A percentile compares a stretch with the other conserved stretches of the same genome.
Evolutionary conservation across 1,139 yeast genomes (phyloP).

Genomic region (Kurtzmaniella quercitrusa): DNA sequence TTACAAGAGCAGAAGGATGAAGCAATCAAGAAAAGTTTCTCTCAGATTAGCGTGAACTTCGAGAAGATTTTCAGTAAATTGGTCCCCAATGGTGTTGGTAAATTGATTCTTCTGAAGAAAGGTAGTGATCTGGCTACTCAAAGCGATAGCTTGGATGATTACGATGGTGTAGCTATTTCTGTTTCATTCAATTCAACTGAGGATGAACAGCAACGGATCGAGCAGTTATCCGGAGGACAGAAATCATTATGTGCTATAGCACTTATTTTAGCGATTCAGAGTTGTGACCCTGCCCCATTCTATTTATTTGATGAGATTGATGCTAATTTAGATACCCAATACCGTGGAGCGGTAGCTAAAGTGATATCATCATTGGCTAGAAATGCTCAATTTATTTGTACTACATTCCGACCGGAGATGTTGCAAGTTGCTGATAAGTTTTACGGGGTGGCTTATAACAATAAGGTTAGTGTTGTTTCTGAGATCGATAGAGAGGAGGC

Average conservation of each 20-base stretch:
- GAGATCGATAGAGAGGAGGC: constrained; percentile 75
- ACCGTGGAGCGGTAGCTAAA: constrained; percentile 82
- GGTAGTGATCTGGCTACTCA: constrained; percentile 12
- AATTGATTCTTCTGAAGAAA: constrained; percentile 59
- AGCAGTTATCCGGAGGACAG: constrained; percentile 94
- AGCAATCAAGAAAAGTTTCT: constrained; percentile 77
- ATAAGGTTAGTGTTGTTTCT: constrained; percentile 76
- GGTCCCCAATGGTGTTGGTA: constrained; percentile 83
- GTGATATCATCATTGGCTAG: constrained; percentile 62
- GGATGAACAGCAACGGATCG: constrained; percentile 84
- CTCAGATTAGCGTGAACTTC: constrained; percentile 72
- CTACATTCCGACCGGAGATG: constrained; percentile 94
- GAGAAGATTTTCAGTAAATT: constrained; percentile 69
- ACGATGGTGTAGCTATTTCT: constrained; percentile 77
- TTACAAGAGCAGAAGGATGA: constrained; percentile 76
- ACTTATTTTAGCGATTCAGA: constrained; percentile 86
- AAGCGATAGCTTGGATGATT: constrained; percentile 48
- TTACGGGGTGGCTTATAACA: constrained; percentile 81
- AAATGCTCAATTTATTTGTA: constrained; percentile 86
- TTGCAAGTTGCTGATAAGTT: constrained; percentile 80
- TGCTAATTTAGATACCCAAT: constrained; percentile 91
- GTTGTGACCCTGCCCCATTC: constrained; percentile 95
- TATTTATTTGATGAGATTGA: constrained; percentile 94
- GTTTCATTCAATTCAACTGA: constrained; percentile 87
- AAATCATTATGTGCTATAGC: constrained; percentile 94